Conservation (phyloP, 1,284 basidiomycete genomes). For the Volvariella volvacea region DNA sequence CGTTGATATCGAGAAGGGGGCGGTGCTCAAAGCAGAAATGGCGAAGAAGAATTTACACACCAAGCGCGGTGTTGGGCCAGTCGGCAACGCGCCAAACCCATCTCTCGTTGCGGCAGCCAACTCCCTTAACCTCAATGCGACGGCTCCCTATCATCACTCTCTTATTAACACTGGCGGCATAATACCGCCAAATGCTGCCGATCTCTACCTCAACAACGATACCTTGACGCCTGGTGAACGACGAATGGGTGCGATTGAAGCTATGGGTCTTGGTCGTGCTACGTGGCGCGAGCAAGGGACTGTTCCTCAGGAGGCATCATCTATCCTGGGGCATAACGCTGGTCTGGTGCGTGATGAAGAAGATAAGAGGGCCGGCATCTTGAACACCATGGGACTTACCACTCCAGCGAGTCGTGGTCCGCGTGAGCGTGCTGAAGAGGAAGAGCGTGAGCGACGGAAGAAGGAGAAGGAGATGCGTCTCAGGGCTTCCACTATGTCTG, state of each 20-base stretch:
- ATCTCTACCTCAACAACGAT: slow-evolving; percentile 13
- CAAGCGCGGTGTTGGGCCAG: slow-evolving; percentile 77
- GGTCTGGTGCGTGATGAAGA: slow-evolving; percentile 9
- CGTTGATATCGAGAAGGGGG: slow-evolving; percentile 92
- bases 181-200: not conserved
- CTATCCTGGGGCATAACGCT: slow-evolving; percentile 6
- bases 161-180: too few relatives aligned
- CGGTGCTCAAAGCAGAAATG: slow-evolving; percentile 97
- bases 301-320: slow-evolving; percentile 10
- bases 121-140: slow-evolving; percentile 8
- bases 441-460: slow-evolving; percentile 50
- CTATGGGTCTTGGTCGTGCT: slow-evolving; percentile 30
- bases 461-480: slow-evolving; percentile 49
- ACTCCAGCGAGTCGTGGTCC: slow-evolving; percentile 39
- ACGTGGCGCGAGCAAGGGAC: slow-evolving; percentile 12
- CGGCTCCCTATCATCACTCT: not conserved
- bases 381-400: slow-evolving; percentile 16
- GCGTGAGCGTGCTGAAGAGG: slow-evolving; percentile 58
- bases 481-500: slow-evolving; percentile 36
- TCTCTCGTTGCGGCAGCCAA: slow-evolving; percentile 11
- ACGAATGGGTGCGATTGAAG: slow-evolving; percentile 20
- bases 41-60: slow-evolving; percentile 99
- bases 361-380: slow-evolving; percentile 10
- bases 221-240: slow-evolving; percentile 32
- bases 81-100: slow-evolving; percentile 14